Evolutionary conservation across 305 asterid species (phyloP), one percentile per base, ranked within the genome.

Genomic region (Rubia balearica): DNA sequence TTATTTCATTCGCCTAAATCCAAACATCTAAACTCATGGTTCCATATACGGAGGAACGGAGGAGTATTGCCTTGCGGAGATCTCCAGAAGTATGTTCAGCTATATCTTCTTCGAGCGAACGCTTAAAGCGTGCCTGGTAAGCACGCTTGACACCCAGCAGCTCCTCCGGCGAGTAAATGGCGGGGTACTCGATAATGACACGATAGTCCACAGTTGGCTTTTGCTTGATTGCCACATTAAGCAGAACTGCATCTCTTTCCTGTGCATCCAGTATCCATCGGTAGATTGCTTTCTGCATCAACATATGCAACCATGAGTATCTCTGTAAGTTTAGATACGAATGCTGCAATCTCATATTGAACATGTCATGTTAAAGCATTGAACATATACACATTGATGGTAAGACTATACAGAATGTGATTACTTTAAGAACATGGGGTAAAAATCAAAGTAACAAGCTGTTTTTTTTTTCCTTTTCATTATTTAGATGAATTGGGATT

Each of bases 201-300:
- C 80, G 82, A 11, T 85, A 84, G 40, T 90, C 89, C 0, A 74
- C 46, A 8, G 36, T 19, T 6, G 85, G 77, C 11, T 65, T 75
- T 30, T 81, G 71, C 81, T 77, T 86, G 40, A 87, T 83, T 7
- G 91, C 92, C 0, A 78, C 89, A 16, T 91, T 69, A 49, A 89
- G 22, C 17, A 91, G 21, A 5, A 87, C 86, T 0, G 90, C 93
- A 48, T 91, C 92, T 0, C 97, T 86, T 8, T 91, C 96, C 73
- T 81, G 86, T 33, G 91, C 93, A 38, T 91, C 96, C 70, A 87
- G 12, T n/a, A 83, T 79, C 96, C 95, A 91, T 42, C 95, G 81
- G 49, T 84, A 91, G 24, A 89, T 78, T 48, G 86, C 95, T 85
- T 71, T 88, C 97, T 90, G 38, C 24, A 19, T 53, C 8, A 62